Base-by-base conservation (phyloP, 2,329 filamentous ascomycete species). In the Phaeosphaeria sp. region DNA sequence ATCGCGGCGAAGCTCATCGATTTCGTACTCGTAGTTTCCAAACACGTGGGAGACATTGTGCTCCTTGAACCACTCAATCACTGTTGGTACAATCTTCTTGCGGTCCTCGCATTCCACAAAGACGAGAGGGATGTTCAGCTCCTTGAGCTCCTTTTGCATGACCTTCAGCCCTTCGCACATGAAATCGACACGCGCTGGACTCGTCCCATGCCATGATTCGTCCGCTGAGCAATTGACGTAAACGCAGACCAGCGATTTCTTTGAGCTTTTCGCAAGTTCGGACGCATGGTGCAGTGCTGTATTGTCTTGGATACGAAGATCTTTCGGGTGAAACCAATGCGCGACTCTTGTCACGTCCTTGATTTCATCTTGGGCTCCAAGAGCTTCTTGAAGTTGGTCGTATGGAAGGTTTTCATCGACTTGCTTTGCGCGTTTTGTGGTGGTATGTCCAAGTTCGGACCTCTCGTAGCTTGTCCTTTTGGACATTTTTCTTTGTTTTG, bases 261-360 rank as follows among this genome's bases (percentile, higher is more conserved):
- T 76, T 2, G 77, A 74, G 52, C 78, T 78, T 60, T 80, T 77
- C 0, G 81, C 81, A 43, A 81, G 79, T 49, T 78, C 66, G 0
- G 80, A 79, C 4, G 82, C 82, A 42, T 81, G 76, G 43, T 82
- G 71, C 9, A 84, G 68, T 6, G 73, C 80, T n/a, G 73, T 79
- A 56, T 84, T 84, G 59, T 84, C 82, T 47, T 83, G 78, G 46
- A 81, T 78, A 21, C 82, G 76, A 7, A 84, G 66, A 53, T 84
- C 82, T 59, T 83, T 83, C 55, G 78, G 79, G n/a, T 81, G 78
- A 61, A 83, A 84, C 82, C 82, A 84, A 58, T 83, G 81, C 5
- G 80, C 70, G 0, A 83, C 78, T 56, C 76, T 80, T n/a, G 69
- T 72, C 6, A 77, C 74, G 6, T 78, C 68, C 20, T 74, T 71